Conservation (phyloP, 2,329 filamentous ascomycete species). For the Trichoderma sp. region DNA sequence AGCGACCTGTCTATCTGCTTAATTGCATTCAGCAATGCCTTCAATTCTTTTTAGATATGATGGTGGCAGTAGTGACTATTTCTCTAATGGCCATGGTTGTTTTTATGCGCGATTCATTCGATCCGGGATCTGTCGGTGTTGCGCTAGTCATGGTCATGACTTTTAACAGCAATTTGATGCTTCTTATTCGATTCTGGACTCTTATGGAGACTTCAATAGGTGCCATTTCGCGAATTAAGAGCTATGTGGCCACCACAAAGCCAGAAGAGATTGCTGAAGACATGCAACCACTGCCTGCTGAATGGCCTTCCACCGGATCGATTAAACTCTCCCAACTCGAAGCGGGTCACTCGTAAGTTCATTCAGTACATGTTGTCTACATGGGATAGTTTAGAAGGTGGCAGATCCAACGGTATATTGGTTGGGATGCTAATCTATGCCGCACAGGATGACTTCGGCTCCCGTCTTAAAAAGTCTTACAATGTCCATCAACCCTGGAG, state of each 20-base stretch:
- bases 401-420: not conserved
- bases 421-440: not conserved
- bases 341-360: not conserved
- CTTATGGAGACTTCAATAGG: not conserved
- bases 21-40: not conserved
- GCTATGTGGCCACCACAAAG: not conserved
- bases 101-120: not conserved
- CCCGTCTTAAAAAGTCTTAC: not conserved
- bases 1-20: not conserved
- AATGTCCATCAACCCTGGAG: not conserved
- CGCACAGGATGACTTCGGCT: not conserved
- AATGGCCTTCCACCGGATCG: not conserved
- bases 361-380: not conserved
- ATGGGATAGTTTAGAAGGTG: not conserved
- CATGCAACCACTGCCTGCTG: not conserved
- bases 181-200: not conserved
- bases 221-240: not conserved
- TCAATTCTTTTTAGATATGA: not conserved
- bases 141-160: not conserved
- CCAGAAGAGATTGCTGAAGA: not conserved
- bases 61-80: not conserved
- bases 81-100: not conserved
- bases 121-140: not conserved
- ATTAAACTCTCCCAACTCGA: not conserved
- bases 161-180: not conserved